Evolutionary conservation across 2,329 filamentous ascomycete genomes (phyloP).

Genomic region (Verticillium albo-atrum): DNA sequence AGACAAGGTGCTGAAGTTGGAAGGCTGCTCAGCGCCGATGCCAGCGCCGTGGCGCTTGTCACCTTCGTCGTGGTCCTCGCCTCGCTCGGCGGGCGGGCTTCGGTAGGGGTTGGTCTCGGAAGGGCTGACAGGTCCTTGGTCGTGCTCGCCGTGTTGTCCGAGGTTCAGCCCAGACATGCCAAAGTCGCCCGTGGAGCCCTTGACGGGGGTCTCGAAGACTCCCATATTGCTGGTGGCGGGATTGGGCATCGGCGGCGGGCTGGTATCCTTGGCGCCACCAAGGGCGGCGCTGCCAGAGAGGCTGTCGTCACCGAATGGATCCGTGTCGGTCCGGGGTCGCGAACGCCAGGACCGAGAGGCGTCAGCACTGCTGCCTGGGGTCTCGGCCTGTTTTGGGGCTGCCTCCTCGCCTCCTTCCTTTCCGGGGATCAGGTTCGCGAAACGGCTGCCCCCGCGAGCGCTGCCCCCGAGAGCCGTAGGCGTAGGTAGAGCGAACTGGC

Average conservation of each 20-base stretch:
- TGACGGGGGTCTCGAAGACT: constrained; percentile 49
- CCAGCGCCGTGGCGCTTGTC: constrained; percentile 45
- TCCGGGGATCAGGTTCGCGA: constrained; percentile 72
- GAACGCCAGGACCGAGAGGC: constrained; percentile 49
- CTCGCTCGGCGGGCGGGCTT: constrained; percentile 75
- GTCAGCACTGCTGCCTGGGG: constrained; percentile 26
- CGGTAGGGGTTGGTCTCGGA: constrained; percentile 96
- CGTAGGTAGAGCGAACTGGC: constrained; percentile 72
- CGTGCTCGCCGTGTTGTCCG: constrained; percentile 51
- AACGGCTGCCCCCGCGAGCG: constrained; percentile 70
- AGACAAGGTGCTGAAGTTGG: constrained; percentile 50
- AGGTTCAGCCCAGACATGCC: constrained; percentile 58
- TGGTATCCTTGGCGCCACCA: constrained; percentile 69
- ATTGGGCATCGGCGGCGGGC: constrained; percentile 32
- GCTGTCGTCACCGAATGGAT: constrained; percentile 67
- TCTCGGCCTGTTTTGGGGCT: constrained; percentile 45
- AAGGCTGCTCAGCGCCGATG: constrained; percentile 39
- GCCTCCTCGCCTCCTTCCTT: constrained; percentile 71
- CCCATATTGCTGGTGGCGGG: constrained; percentile 28
- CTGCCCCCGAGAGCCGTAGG: constrained; percentile 55
- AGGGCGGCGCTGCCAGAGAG: constrained; percentile 68
- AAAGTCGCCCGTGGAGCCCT: constrained; percentile 53
- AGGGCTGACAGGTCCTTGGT: constrained; percentile 77
- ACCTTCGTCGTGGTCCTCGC: constrained; percentile 55
- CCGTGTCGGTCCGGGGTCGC: constrained; percentile 66